phyloP scores from a whole-genome alignment of 1,139 yeast species.

The Yamadazyma blattariae region DNA sequence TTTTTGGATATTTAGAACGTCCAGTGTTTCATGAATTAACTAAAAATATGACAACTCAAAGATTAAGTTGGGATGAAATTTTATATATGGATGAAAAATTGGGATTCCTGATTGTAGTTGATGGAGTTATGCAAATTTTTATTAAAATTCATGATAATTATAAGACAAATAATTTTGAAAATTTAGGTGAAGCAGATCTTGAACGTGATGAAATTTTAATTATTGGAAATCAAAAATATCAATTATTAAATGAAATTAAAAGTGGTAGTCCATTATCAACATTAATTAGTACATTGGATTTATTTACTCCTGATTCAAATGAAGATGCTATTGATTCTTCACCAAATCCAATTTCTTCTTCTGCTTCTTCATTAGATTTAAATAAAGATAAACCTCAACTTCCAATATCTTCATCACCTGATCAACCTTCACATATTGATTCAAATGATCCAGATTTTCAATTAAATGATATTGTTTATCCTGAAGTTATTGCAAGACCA shows the following conservation, averaged over 20 bases:
- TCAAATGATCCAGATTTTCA: too few species aligned
- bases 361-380: conserved; percentile 14
- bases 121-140: conserved; percentile 82
- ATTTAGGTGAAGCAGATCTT: conserved; percentile 22
- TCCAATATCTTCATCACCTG: background rate
- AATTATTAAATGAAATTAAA: conserved; percentile 77
- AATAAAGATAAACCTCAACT: conserved; percentile 1
- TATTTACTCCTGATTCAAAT: conserved; percentile 29
- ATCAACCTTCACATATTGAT: background rate
- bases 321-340: conserved; percentile 1
- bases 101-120: conserved; percentile 93
- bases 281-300: conserved; percentile 70
- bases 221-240: conserved; percentile 59
- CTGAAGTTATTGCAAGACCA: conserved; percentile 54
- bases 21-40: conserved; percentile 92
- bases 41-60: conserved; percentile 87
- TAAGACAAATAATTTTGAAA: conserved; percentile 5
- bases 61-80: conserved; percentile 73
- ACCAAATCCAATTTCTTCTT: conserved; percentile 10
- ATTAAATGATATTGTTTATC: conserved; percentile 2
- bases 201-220: conserved; percentile 41
- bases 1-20: conserved; percentile 88
- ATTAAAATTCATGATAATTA: conserved; percentile 45
- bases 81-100: conserved; percentile 67
- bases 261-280: conserved; percentile 87